Conservation (phyloP, 176 grass and related monocot genomes). For the Thinopyrum elongatum region DNA sequence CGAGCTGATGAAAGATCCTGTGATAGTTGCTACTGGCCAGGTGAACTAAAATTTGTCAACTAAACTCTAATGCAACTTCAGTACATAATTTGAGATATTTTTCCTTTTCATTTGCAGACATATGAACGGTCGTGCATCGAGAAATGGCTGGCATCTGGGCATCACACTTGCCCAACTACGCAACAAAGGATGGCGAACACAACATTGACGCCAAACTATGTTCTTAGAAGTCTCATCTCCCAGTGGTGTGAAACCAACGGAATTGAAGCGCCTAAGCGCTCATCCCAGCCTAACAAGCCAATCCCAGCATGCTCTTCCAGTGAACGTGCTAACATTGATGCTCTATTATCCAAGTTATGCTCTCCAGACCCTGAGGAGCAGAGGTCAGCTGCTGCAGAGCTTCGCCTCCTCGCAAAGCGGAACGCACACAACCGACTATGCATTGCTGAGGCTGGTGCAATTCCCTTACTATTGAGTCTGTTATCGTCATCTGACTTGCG, state of each 20-base stretch:
- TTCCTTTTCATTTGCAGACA: slow-evolving; percentile 53
- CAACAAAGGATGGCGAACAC: slow-evolving; percentile 74
- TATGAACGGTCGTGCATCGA: slow-evolving; percentile 77
- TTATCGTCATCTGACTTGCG: slow-evolving; percentile 52
- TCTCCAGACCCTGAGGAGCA: slow-evolving; percentile 59
- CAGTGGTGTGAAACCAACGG: slow-evolving; percentile 84
- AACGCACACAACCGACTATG: slow-evolving; percentile 77
- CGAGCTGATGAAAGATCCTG: slow-evolving; percentile 93
- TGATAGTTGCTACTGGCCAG: slow-evolving; percentile 76
- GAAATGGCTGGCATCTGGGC: slow-evolving; percentile 72
- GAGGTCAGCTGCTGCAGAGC: slow-evolving; percentile 68
- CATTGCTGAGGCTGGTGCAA: slow-evolving; percentile 86
- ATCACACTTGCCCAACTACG: slow-evolving; percentile 78
- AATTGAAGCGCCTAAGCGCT: slow-evolving; percentile 70
- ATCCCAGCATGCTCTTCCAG: slow-evolving; percentile 38
- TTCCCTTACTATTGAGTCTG: slow-evolving; percentile 66
- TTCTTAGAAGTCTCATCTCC: slow-evolving; percentile 76
- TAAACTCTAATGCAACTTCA: slow-evolving; percentile 4
- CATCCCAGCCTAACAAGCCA: slow-evolving; percentile 29
- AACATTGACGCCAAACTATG: slow-evolving; percentile 79
- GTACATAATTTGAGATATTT: slow-evolving; percentile 8
- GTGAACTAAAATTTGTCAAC: slow-evolving; percentile 23
- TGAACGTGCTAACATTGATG: slow-evolving; percentile 70
- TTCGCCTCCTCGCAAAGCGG: slow-evolving; percentile 81
- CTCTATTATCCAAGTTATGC: slow-evolving; percentile 62